Conservation (phyloP, 192 early-diverging fungal species). For the Pilaira anomala region DNA sequence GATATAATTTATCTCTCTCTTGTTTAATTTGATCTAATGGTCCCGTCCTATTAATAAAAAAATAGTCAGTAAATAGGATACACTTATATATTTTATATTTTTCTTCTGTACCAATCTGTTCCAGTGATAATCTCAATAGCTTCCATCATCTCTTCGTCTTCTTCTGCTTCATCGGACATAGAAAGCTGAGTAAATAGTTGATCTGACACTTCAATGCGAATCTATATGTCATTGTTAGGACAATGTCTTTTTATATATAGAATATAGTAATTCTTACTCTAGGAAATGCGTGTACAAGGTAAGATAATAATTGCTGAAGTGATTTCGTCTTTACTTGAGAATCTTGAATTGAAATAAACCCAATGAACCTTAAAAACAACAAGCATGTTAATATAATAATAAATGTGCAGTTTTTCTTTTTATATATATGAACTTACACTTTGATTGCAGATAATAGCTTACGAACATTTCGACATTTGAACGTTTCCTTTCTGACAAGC, state of each 20-base stretch:
- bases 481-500: slow-evolving; percentile 43
- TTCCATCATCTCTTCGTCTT: slow-evolving; percentile 39
- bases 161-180: slow-evolving; percentile 47
- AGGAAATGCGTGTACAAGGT: slow-evolving; percentile 76
- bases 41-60: slow-evolving; percentile 35
- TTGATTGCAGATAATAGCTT: slow-evolving; percentile 63
- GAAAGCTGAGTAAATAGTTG: slow-evolving; percentile 66
- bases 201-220: slow-evolving; percentile 68
- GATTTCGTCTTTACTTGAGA: slow-evolving; percentile 45
- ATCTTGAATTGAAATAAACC: slow-evolving; percentile 21
- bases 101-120: slow-evolving; percentile 80
- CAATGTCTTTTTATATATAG: too few relatives aligned
- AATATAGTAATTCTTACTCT: too few relatives aligned
- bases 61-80: slow-evolving; percentile 4
- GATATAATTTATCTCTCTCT: slow-evolving; percentile 41
- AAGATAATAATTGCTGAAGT: slow-evolving; percentile 57
- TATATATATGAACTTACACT: too few relatives aligned
- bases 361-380: slow-evolving; percentile 23
- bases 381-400: too few relatives aligned
- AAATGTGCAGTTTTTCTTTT: not conserved
- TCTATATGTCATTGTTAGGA: too few relatives aligned
- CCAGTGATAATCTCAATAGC: slow-evolving; percentile 60
- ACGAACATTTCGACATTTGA: slow-evolving; percentile 55
- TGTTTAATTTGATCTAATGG: slow-evolving; percentile 44
- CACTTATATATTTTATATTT: too few relatives aligned